phyloP scores from a whole-genome alignment of 768 basidiomycete species.

The Trametes meyenii region DNA sequence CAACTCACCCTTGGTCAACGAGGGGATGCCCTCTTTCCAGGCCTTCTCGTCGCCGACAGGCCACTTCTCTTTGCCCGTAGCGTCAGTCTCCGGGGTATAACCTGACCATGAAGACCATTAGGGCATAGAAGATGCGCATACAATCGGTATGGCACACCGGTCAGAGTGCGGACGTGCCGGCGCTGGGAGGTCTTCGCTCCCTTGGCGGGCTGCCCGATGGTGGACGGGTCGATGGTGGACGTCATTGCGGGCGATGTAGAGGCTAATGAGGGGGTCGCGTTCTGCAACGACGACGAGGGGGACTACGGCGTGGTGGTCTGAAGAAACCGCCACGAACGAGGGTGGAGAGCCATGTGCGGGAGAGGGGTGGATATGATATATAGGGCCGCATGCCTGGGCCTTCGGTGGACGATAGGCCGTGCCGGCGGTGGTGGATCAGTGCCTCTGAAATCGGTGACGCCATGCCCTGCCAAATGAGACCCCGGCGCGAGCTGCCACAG shows the following conservation, averaged over 20 bases:
- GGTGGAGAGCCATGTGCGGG: not conserved
- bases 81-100: constrained; percentile 78
- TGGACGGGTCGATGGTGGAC: constrained; percentile 29
- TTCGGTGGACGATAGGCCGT: not conserved
- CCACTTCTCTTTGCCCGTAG: constrained; percentile 81
- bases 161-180: constrained; percentile 62
- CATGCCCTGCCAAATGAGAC: not conserved
- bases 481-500: not conserved
- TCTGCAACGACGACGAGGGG: not conserved
- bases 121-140: not conserved
- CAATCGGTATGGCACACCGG: constrained; percentile 27
- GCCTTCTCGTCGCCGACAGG: constrained; percentile 75
- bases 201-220: constrained; percentile 31
- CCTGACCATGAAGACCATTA: constrained; percentile 44
- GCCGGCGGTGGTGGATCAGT: not conserved
- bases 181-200: constrained; percentile 47
- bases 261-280: not conserved
- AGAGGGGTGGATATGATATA: constrained; percentile 1
- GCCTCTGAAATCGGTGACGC: constrained; percentile 8
- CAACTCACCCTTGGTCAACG: constrained; percentile 55
- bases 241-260: constrained; percentile 21
- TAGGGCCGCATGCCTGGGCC: constrained; percentile 7
- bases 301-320: not conserved
- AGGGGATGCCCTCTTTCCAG: constrained; percentile 68
- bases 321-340: not conserved